phyloP scores from a whole-genome alignment of 768 basidiomycete genomes.

The Mycena metata region DNA sequence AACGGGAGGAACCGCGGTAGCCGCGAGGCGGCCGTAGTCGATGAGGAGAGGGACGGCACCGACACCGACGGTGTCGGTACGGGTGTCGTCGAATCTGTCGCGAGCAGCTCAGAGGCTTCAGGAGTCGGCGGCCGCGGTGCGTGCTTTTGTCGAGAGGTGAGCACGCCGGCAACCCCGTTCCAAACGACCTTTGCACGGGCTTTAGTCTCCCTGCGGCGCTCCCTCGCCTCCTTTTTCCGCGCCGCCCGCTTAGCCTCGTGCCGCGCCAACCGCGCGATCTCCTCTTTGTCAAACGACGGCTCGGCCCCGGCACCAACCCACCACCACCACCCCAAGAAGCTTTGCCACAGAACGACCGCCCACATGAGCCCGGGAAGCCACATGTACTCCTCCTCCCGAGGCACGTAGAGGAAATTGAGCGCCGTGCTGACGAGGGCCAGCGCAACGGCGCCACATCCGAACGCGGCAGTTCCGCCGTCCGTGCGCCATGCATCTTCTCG shows the following conservation, averaged over 20 bases:
- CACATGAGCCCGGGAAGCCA: slow-evolving; percentile 94
- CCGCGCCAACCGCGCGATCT: slow-evolving; percentile 74
- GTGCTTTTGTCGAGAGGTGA: slow-evolving; percentile 44
- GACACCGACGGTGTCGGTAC: slow-evolving; percentile 35
- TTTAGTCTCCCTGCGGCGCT: slow-evolving; percentile 62
- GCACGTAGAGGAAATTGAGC: slow-evolving; percentile 91
- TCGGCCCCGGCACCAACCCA: slow-evolving; percentile 97
- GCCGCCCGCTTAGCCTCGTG: slow-evolving; percentile 68
- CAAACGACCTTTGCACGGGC: slow-evolving; percentile 69
- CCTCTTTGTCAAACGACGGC: slow-evolving; percentile 62
- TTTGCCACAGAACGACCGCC: slow-evolving; percentile 97
- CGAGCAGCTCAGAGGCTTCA: slow-evolving; percentile 24
- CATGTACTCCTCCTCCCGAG: slow-evolving; percentile 83
- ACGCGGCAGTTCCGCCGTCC: slow-evolving; percentile 96
- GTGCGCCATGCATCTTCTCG: slow-evolving; percentile 94
- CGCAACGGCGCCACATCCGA: slow-evolving; percentile 85
- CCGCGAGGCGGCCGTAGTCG: slow-evolving; percentile 26
- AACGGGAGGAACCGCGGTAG: slow-evolving; percentile 56
- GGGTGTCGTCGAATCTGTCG: slow-evolving; percentile 12
- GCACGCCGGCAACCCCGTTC: slow-evolving; percentile 69
- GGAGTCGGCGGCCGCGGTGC: not conserved
- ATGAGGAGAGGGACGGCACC: slow-evolving; percentile 29
- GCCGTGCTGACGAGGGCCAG: slow-evolving; percentile 88
- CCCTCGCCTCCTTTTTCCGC: slow-evolving; percentile 60
- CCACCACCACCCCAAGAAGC: slow-evolving; percentile 98